Evolutionary conservation across 2,329 filamentous ascomycete species (phyloP), one percentile per base, ranked within the genome.

Genomic region (Nemania sp.): DNA sequence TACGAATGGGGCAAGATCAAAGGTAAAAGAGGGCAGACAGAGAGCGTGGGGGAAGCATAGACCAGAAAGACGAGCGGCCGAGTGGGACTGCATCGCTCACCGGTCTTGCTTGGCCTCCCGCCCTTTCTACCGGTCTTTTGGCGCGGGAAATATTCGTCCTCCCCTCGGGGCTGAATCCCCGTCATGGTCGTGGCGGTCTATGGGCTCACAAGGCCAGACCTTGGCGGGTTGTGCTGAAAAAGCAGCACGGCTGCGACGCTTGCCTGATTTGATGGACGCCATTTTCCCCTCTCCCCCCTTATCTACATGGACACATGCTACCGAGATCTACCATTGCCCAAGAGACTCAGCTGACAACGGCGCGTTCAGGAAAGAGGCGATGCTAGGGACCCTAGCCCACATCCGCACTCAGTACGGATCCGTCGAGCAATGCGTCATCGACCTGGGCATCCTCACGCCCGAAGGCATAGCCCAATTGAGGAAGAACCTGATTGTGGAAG

Each of bases 381-480:
- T 84, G 80, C 66, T 79, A 25, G 75, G 70, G n/a, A 81, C 79
- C 7, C 70, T 84, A 6, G 73, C 80, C 51, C 82, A 86, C 77
- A 76, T 92, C 48, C 78, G 83, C 49, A 74, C 78, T 29, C 79
- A 82, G 62, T 89, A 86, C 75, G 88, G 87, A 2, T 83, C 87
- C 2, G 80, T 84, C 2, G 87, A 91, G 71, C 75, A 75, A 13
- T 92, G 90, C 74, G 77, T 91, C 64, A 76, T 78, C 56, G 76
- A 83, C 13, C 74, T 83, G 34, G 87, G 87, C 69, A 81, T 86
- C 12, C 71, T 92, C 37, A 80, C 78, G 1, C 78, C 80, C 35
- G 80, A 78, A 5, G 82, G 85, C 62, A 78, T 91, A 56, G 78
- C 52, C 35, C 71, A 72, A 47, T 59, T 74, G 51, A 68, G 63